phyloP scores from a whole-genome alignment of 306 rosid species.

The Biancaea sappan region DNA sequence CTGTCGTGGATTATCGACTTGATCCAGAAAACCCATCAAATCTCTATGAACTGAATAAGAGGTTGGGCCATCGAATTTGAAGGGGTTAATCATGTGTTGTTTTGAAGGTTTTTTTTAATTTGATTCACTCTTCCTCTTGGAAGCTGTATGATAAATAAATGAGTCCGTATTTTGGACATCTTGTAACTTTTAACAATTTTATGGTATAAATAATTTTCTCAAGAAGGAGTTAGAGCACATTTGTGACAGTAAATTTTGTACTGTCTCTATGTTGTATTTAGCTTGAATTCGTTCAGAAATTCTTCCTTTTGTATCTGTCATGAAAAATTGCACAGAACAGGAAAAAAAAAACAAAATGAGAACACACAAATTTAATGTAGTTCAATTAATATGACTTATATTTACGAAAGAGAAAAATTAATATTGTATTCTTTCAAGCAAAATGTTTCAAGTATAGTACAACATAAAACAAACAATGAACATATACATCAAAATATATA shows the following conservation, averaged over 20 bases:
- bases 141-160: conserved; percentile 33
- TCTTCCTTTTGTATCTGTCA: background rate
- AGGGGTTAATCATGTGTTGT: background rate
- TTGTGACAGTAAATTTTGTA: background rate
- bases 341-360: no score
- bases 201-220: no score
- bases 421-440: no score
- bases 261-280: background rate
- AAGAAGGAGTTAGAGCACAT: background rate
- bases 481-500: no score
- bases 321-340: no score
- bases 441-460: no score
- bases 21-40: conserved; percentile 42
- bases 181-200: background rate
- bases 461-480: no score
- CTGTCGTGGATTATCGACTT: conserved; percentile 54
- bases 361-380: no score
- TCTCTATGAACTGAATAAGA: conserved; percentile 36
- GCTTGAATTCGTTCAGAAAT: background rate
- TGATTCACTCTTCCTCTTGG: conserved; percentile 1
- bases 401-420: no score
- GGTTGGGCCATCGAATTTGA: conserved; percentile 23
- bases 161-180: conserved; percentile 26
- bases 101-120: background rate
- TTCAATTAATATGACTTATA: no score